Conservation (phyloP, 75 land plant genomes). For the Cryptomeria japonica region DNA sequence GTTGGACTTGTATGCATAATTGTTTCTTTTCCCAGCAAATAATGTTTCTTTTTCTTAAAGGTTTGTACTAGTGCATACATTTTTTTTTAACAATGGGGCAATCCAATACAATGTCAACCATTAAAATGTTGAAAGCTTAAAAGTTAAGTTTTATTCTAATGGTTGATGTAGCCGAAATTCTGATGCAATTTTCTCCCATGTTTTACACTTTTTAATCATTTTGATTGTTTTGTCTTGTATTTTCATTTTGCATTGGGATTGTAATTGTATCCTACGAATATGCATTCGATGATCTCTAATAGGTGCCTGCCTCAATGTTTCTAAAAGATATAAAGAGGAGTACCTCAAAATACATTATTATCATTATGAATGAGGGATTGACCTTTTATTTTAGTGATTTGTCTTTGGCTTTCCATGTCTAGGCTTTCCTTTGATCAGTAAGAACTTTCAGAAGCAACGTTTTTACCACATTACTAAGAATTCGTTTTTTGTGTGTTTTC, state of each 20-base stretch:
- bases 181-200: background rate
- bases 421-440: background rate
- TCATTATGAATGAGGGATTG: background rate
- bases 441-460: too few relatives aligned
- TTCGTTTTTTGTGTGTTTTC: background rate
- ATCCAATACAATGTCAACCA: background rate
- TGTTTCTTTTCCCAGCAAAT: too few relatives aligned
- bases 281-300: background rate
- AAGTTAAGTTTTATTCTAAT: background rate
- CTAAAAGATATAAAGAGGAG: background rate
- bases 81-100: too few relatives aligned
- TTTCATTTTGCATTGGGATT: background rate
- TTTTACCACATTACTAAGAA: too few relatives aligned
- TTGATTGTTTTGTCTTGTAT: background rate
- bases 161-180: background rate
- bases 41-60: too few relatives aligned
- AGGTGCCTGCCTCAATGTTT: background rate
- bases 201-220: background rate
- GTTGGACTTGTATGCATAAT: too few relatives aligned
- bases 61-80: too few relatives aligned
- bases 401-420: background rate
- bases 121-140: background rate
- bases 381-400: background rate
- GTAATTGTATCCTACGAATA: background rate
- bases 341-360: background rate